phyloP scores from a whole-genome alignment of 1,284 basidiomycete species.

The Termitomyces sp. region DNA sequence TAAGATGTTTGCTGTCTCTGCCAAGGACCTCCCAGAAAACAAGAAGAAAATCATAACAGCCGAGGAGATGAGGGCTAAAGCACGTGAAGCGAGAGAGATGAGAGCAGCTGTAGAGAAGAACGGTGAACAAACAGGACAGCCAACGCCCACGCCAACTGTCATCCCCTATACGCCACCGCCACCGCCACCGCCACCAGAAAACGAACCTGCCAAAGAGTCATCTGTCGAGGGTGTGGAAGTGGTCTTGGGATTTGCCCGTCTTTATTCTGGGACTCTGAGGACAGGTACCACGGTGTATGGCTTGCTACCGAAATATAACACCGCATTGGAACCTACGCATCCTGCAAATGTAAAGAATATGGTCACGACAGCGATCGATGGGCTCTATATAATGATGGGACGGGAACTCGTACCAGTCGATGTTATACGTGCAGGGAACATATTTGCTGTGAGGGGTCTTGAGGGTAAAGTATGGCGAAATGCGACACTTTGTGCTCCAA shows the following conservation, averaged over 20 bases:
- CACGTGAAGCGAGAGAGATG: conserved; percentile 59
- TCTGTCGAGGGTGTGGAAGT: conserved; percentile 46
- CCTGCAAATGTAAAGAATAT: conserved; percentile 71
- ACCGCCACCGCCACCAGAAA: conserved; percentile 5
- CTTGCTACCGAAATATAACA: conserved; percentile 87
- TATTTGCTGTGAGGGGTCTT: conserved; percentile 90
- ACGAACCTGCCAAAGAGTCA: conserved; percentile 17
- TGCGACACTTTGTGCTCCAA: conserved; percentile 82
- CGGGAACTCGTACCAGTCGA: conserved; percentile 84
- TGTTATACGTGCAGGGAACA: conserved; percentile 89
- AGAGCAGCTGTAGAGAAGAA: conserved; percentile 26
- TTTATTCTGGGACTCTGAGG: conserved; percentile 86
- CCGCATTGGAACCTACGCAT: conserved; percentile 61
- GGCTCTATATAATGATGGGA: conserved; percentile 98
- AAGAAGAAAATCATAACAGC: conserved; percentile 76
- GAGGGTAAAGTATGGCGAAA: conserved; percentile 89
- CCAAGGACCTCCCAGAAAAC: conserved; percentile 80
- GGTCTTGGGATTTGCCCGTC: conserved; percentile 86
- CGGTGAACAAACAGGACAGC: conserved; percentile 18
- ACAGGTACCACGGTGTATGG: conserved; percentile 66
- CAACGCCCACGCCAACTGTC: conserved; percentile 8
- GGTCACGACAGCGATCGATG: conserved; percentile 59
- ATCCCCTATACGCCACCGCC: conserved; percentile 12
- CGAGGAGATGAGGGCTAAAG: conserved; percentile 80
- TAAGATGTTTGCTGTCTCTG: conserved; percentile 95